Evolutionary conservation across 2,329 filamentous ascomycete genomes (phyloP), one percentile per base, ranked within the genome.

Genomic region (Monilinia aucupariae): DNA sequence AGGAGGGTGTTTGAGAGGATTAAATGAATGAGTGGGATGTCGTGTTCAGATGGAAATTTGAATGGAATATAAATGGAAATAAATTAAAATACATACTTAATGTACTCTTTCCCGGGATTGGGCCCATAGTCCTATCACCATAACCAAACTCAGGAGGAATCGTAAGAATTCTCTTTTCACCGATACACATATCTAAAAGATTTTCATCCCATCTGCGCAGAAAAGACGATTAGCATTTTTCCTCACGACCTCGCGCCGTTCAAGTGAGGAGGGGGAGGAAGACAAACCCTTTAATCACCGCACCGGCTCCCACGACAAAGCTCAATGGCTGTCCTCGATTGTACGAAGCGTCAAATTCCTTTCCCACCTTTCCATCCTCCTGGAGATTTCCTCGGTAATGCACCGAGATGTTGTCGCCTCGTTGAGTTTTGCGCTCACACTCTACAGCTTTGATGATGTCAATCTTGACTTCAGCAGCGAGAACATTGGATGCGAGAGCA

Each of bases 161-260:
- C 25, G 88, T 97, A 75, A 99, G 78, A 62, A 85, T 93, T 70
- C 89, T 85, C 81, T 92, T 93, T 81, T 97, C 93, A 66, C 94
- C 93, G 70, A 96, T 89, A 78, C 94, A 97, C 92, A 97, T 97
- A 73, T 90, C 90, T 61, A 94, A 71, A 47, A 97, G 82, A 56
- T 93, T 93, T 74, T 96, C 78, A 71, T 97, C 93, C 93, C 92
- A 97, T 73, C 87, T 90, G 66, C 25, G 22, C 45, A 41, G 8
- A 22, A n/a, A n/a, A 49, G 61, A 27, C 17, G 30, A 20, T 54
- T 56, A 61, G 22, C 10, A 53, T 56, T 22, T 43, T 53, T 65
- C 22, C 13, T 15, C n/a, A 27, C 22, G 20, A 2, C 17, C 20
- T 47, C 22, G 22, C 8, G 13, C 4, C 30, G 6, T 41, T 13